phyloP scores from a whole-genome alignment of 2,329 filamentous ascomycete genomes.

The Claviceps sp. region DNA sequence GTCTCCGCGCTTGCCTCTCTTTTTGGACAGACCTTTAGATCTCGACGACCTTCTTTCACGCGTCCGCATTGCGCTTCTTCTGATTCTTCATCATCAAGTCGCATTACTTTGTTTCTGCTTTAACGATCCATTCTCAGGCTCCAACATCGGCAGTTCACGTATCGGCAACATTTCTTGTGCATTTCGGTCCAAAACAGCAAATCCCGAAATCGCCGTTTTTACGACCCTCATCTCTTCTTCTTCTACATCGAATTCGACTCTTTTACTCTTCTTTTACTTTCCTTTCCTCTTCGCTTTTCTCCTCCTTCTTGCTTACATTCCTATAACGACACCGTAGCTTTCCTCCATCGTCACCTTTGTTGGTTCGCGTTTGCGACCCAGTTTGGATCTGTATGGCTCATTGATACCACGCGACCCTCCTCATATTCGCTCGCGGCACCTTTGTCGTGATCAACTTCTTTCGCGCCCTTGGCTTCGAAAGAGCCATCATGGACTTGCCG shows the following conservation, averaged over 20 bases:
- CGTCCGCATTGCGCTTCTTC: not conserved
- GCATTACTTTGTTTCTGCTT: not conserved
- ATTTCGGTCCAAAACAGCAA: not conserved
- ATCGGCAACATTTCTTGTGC: not conserved
- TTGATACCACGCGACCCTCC: not conserved
- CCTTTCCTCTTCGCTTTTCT: constrained; percentile 10
- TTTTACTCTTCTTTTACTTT: constrained; percentile 11
- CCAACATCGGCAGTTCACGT: not conserved
- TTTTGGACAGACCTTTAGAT: not conserved
- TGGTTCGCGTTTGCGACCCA: not conserved
- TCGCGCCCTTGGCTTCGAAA: not conserved
- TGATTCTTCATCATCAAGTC: not conserved
- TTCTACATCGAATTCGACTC: constrained; percentile 8
- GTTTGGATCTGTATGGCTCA: constrained; percentile 2
- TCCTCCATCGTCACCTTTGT: constrained; percentile 7
- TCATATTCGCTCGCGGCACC: not conserved
- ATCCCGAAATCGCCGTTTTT: not conserved
- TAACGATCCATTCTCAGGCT: not conserved
- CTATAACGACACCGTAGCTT: constrained; percentile 16
- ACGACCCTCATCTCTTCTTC: not conserved
- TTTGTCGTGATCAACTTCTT: not conserved
- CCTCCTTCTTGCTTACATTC: constrained; percentile 19
- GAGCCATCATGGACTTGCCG: not conserved
- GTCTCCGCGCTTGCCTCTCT: constrained; percentile 3
- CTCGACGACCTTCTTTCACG: constrained; percentile 4